Evolutionary conservation across 228 moss, liverwort and hornwort genomes (phyloP).

Genomic region (Sphagnum magellanicum): DNA sequence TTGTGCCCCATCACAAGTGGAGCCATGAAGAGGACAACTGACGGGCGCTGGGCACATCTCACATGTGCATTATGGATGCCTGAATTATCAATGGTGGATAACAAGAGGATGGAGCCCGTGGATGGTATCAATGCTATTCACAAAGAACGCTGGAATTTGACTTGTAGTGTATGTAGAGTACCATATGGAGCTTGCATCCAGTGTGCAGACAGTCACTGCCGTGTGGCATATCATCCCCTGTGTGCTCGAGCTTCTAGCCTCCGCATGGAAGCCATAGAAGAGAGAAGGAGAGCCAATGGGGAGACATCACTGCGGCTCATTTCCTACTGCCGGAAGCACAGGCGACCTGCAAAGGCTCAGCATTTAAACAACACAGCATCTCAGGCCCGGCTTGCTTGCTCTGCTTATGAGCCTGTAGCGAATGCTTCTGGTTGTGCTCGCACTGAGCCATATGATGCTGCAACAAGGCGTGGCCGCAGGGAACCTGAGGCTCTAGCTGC

Average conservation of each 20-base stretch:
- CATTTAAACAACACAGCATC: conserved; percentile 17
- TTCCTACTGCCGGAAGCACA: conserved; percentile 44
- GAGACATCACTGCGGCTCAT: not conserved
- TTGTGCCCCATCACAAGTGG: conserved; percentile 58
- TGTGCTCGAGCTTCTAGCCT: conserved; percentile 46
- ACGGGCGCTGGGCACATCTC: conserved; percentile 60
- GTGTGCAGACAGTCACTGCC: conserved; percentile 43
- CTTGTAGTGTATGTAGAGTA: conserved; percentile 48
- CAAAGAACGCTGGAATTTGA: conserved; percentile 55
- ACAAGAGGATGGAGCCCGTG: conserved; percentile 46
- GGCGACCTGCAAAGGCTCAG: conserved; percentile 9
- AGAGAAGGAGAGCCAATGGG: not conserved
- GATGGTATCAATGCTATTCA: conserved; percentile 47
- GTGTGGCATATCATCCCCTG: conserved; percentile 54
- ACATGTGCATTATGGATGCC: conserved; percentile 58
- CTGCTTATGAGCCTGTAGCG: conserved; percentile 16
- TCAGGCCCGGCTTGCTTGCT: conserved; percentile 8
- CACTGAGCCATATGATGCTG: conserved; percentile 37
- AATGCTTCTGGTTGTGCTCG: conserved; percentile 51
- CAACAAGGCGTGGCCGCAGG: conserved; percentile 34
- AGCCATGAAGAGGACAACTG: conserved; percentile 51
- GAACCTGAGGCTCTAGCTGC: conserved; percentile 53
- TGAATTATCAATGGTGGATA: conserved; percentile 43
- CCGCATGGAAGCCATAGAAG: conserved; percentile 20
- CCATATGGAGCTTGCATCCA: conserved; percentile 61